Conservation (phyloP, 495 filamentous ascomycete genomes). For the Choiromyces venosus region DNA sequence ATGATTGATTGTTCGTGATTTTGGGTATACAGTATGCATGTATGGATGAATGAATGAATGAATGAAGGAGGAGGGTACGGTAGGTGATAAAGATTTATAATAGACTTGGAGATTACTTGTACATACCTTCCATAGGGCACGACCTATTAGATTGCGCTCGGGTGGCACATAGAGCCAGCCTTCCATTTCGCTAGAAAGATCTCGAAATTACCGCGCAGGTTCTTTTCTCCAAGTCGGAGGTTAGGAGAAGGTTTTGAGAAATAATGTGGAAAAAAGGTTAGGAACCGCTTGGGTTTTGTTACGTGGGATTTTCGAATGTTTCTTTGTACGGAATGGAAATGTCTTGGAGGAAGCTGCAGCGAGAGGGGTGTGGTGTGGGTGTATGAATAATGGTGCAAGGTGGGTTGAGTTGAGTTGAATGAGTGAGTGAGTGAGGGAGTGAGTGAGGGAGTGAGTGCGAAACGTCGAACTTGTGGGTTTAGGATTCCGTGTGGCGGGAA, state of each 20-base stretch:
- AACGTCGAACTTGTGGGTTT: conserved; percentile 1
- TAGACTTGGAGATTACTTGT: neutral
- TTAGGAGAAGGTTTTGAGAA: neutral
- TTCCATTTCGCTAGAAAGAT: conserved; percentile 31
- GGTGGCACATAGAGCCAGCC: conserved; percentile 41
- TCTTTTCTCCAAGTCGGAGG: neutral
- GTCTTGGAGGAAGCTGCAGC: neutral
- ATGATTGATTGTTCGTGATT: neutral
- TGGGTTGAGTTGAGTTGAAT: too few species aligned
- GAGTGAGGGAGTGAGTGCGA: neutral
- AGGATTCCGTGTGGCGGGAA: neutral
- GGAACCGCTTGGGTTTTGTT: conserved; percentile 1
- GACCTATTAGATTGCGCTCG: conserved; percentile 40
- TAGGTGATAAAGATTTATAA: neutral
- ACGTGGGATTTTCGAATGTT: neutral
- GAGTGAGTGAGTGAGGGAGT: neutral
- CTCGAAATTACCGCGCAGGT: neutral
- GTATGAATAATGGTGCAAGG: neutral
- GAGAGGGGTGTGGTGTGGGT: neutral
- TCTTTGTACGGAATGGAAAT: neutral
- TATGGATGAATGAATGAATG: neutral
- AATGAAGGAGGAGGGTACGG: neutral
- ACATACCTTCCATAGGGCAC: conserved; percentile 41
- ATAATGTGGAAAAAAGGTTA: neutral
- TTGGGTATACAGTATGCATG: neutral